Percentiles rank a stretch among this genome's conserved stretches.
Evolutionary conservation across 208 protist genomes (phyloP).

Genomic region (Vickermania ingenoplastis): DNA sequence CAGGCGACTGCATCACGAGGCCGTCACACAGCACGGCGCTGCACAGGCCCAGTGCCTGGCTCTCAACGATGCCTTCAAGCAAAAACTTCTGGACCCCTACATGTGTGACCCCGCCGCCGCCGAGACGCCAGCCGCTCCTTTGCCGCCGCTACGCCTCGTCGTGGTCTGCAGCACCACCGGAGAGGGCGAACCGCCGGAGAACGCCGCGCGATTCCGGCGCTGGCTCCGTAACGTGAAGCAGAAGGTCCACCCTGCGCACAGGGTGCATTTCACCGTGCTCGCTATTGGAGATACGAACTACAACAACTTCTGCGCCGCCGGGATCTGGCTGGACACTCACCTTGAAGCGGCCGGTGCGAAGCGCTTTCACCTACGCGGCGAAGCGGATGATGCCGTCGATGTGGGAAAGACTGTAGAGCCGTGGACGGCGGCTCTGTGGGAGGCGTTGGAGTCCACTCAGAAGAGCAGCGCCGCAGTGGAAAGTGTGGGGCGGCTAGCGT

Average conservation of each 20-base stretch:
- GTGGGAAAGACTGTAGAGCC: slow-evolving; percentile 63
- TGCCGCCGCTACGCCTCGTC: slow-evolving; percentile 21
- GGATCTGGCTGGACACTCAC: slow-evolving; percentile 44
- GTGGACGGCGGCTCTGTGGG: slow-evolving; percentile 39
- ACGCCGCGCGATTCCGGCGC: slow-evolving; percentile 45
- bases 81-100: slow-evolving; percentile 29
- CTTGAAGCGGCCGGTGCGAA: slow-evolving; percentile 33
- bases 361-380: slow-evolving; percentile 45
- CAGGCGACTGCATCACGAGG: slow-evolving; percentile 34
- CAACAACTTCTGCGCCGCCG: slow-evolving; percentile 59
- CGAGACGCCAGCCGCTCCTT: not conserved
- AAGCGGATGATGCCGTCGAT: slow-evolving; percentile 65
- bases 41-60: slow-evolving; percentile 20
- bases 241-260: slow-evolving; percentile 6
- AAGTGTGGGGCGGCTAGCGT: not conserved
- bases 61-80: slow-evolving; percentile 22
- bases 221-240: slow-evolving; percentile 38
- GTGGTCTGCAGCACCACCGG: slow-evolving; percentile 73
- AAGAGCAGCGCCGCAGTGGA: not conserved
- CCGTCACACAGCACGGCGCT: slow-evolving; percentile 15
- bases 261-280: slow-evolving; percentile 41
- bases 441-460: too few relatives aligned
- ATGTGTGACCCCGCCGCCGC: slow-evolving; percentile 4
- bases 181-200: slow-evolving; percentile 70
- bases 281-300: slow-evolving; percentile 76